These are phyloP conservation scores for Saccharum officinarum DNA, from an alignment of 176 grass and related monocot species.

Conservation along the genomic window DNA sequence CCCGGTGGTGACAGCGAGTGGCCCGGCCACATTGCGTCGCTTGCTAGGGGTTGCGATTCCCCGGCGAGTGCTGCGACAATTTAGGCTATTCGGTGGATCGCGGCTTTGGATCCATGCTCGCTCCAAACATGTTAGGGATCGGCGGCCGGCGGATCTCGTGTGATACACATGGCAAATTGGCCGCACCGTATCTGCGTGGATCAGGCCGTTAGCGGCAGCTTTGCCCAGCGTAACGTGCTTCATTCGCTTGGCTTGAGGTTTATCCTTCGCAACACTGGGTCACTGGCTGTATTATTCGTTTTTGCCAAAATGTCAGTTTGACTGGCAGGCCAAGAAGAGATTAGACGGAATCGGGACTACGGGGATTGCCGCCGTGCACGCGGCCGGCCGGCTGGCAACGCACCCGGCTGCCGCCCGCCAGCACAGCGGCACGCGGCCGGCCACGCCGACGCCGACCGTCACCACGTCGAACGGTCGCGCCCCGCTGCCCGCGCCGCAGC, in stretches of 20 bases:
- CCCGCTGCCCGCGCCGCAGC: too few species aligned
- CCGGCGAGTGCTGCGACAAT: constrained; percentile 19
- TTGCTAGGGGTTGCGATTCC: not conserved
- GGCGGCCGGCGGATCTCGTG: not conserved
- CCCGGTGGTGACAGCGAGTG: not conserved
- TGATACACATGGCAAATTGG: not conserved
- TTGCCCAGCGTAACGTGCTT: not conserved
- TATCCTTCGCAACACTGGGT: not conserved
- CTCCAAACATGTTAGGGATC: not conserved
- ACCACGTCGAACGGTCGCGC: too few species aligned
- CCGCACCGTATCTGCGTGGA: not conserved
- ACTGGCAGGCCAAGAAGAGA: too few species aligned
- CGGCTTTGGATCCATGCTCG: not conserved
- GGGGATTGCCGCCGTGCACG: too few species aligned
- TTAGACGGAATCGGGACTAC: too few species aligned
- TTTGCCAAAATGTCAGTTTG: not conserved
- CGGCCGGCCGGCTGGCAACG: too few species aligned
- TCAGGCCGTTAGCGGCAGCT: not conserved
- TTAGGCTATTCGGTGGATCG: constrained; percentile 20
- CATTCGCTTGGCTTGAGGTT: not conserved
- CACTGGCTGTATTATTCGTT: not conserved
- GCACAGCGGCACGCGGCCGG: too few species aligned
- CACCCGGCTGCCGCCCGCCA: too few species aligned
- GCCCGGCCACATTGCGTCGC: constrained; percentile 14
- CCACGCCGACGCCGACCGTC: too few species aligned